phyloP scores from a whole-genome alignment of 225 moss, liverwort and hornwort genomes.

The Bryoerythrophyllum caledonicum region DNA sequence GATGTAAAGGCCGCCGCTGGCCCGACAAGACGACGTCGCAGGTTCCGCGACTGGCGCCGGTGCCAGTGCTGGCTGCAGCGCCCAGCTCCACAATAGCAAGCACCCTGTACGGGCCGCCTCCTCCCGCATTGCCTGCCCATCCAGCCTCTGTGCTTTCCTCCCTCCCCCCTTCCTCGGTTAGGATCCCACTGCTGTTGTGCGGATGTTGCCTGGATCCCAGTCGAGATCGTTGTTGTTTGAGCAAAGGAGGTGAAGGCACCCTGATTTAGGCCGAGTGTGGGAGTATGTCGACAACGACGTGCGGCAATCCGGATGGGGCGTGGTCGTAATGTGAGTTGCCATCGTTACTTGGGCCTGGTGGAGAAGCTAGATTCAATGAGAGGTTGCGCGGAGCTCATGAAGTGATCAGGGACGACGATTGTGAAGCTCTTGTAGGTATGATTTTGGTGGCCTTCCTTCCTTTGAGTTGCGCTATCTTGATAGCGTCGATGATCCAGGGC shows the following conservation, averaged over 20 bases:
- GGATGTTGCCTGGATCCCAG: too few relatives aligned
- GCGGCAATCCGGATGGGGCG: slow-evolving; percentile 6
- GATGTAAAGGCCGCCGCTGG: slow-evolving; percentile 26
- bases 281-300: slow-evolving; percentile 27
- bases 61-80: neutral
- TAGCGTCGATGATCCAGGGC: neutral
- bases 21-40: slow-evolving; percentile 20
- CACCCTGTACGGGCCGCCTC: slow-evolving; percentile 5
- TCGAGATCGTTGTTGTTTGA: too few relatives aligned
- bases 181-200: too few relatives aligned
- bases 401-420: neutral
- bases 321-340: neutral
- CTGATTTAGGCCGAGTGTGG: neutral
- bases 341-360: neutral
- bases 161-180: neutral
- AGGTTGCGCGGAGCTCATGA: neutral
- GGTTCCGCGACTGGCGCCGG: slow-evolving; percentile 23
- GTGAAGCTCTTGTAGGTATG: slow-evolving; percentile 26
- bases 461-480: too few relatives aligned
- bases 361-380: neutral
- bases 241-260: too few relatives aligned
- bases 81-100: slow-evolving; percentile 29
- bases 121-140: neutral
- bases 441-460: neutral
- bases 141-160: neutral